A percentile compares a stretch with the other conserved stretches of the same genome.
Evolutionary conservation across 2,329 filamentous ascomycete genomes (phyloP).

Genomic region (Pezicula neosporulosa): DNA sequence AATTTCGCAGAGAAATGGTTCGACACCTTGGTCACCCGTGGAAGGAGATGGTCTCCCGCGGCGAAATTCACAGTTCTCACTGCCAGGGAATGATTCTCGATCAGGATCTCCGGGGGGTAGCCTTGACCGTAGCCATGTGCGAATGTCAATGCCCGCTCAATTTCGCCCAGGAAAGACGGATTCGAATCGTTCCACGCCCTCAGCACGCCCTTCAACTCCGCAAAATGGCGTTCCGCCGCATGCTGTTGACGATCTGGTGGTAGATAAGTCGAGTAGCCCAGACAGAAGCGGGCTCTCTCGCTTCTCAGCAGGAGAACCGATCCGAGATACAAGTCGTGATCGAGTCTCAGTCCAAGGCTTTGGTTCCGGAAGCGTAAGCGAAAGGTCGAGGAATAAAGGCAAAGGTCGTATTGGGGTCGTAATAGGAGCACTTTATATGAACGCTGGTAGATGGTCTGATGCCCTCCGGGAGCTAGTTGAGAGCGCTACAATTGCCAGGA

Average conservation of each 20-base stretch:
- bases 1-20: slow-evolving; percentile 38
- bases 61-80: slow-evolving; percentile 53
- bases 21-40: slow-evolving; percentile 37
- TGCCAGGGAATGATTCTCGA: slow-evolving; percentile 40
- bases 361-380: slow-evolving; percentile 65
- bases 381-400: slow-evolving; percentile 75
- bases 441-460: slow-evolving; percentile 86
- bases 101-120: slow-evolving; percentile 51
- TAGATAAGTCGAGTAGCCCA: slow-evolving; percentile 8
- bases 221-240: slow-evolving; percentile 25
- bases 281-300: slow-evolving; percentile 16
- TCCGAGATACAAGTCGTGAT: slow-evolving; percentile 33
- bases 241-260: slow-evolving; percentile 15
- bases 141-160: slow-evolving; percentile 77
- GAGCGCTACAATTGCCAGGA: slow-evolving; percentile 72
- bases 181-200: slow-evolving; percentile 22
- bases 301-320: slow-evolving; percentile 13
- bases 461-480: slow-evolving; percentile 81
- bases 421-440: slow-evolving; percentile 80
- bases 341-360: slow-evolving; percentile 69
- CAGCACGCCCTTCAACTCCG: slow-evolving; percentile 33
- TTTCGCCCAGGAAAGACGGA: slow-evolving; percentile 32
- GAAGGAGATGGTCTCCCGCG: slow-evolving; percentile 39
- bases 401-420: slow-evolving; percentile 77
- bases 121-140: slow-evolving; percentile 57